phyloP scores from a whole-genome alignment of 805 yeast genomes.

The Monosporozyma siamensis region DNA sequence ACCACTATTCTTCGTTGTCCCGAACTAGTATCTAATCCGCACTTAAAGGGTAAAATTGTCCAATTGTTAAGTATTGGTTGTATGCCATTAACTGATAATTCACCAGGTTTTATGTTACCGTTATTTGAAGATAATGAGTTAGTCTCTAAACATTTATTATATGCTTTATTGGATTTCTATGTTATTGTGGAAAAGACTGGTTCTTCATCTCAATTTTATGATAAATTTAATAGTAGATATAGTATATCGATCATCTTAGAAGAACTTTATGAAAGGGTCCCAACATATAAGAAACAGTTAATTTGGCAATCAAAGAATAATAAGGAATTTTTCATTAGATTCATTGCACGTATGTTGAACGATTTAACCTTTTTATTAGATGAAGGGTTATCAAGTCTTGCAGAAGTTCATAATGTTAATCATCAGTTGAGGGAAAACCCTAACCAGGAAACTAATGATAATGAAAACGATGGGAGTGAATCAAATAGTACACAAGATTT shows the following conservation, averaged over 20 bases:
- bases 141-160: slow-evolving; percentile 58
- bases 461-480: slow-evolving; percentile 25
- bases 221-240: slow-evolving; percentile 85
- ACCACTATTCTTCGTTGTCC: slow-evolving; percentile 75
- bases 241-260: slow-evolving; percentile 77
- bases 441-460: background rate
- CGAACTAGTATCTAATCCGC: slow-evolving; percentile 82
- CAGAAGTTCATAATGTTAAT: slow-evolving; percentile 68
- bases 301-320: slow-evolving; percentile 55
- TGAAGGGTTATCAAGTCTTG: slow-evolving; percentile 75
- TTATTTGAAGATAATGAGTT: slow-evolving; percentile 55
- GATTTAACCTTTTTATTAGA: slow-evolving; percentile 88
- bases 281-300: slow-evolving; percentile 58
- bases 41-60: slow-evolving; percentile 74
- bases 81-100: slow-evolving; percentile 43
- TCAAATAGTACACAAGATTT: slow-evolving; percentile 54
- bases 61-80: slow-evolving; percentile 75
- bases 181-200: slow-evolving; percentile 96
- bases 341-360: slow-evolving; percentile 89
- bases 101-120: slow-evolving; percentile 65
- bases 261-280: slow-evolving; percentile 64
- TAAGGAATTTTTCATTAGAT: slow-evolving; percentile 79
- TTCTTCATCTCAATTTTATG: slow-evolving; percentile 88
- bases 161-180: slow-evolving; percentile 79
- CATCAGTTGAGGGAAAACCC: slow-evolving; percentile 7